These are phyloP conservation scores for Kodamaea neixiangensis DNA, from an alignment of 805 yeast genomes.

Conservation along the genomic window DNA sequence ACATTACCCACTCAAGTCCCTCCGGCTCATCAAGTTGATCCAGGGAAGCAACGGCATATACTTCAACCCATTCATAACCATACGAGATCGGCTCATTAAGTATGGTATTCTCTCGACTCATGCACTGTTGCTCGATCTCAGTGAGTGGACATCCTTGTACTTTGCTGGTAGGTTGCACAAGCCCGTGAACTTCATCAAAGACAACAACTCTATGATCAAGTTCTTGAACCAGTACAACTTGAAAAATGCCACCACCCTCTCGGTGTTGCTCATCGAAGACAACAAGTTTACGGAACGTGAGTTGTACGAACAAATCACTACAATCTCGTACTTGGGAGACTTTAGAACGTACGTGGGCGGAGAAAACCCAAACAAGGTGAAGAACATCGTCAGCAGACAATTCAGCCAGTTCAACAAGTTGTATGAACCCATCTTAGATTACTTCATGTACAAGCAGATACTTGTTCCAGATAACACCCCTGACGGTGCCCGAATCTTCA, in stretches of 20 bases:
- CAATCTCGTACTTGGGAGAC: conserved; percentile 86
- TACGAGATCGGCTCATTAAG: conserved; percentile 58
- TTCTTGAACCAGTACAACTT: conserved; percentile 76
- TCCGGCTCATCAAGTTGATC: conserved; percentile 41
- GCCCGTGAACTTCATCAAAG: conserved; percentile 78
- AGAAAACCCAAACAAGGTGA: conserved; percentile 87
- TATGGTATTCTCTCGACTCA: conserved; percentile 81
- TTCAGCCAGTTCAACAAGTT: conserved; percentile 64
- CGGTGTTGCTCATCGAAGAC: conserved; percentile 50
- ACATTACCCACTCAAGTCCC: conserved; percentile 66
- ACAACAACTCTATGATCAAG: conserved; percentile 56
- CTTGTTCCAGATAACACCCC: conserved; percentile 17
- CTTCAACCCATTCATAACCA: conserved; percentile 83
- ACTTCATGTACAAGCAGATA: conserved; percentile 22
- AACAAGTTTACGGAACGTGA: conserved; percentile 55
- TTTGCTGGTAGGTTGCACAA: conserved; percentile 92
- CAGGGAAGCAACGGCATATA: conserved; percentile 76
- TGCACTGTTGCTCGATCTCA: conserved; percentile 63
- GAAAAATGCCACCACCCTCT: conserved; percentile 72
- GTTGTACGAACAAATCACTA: conserved; percentile 75
- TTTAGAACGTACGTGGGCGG: conserved; percentile 83
- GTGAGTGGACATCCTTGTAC: conserved; percentile 85
- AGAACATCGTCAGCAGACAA: conserved; percentile 83
- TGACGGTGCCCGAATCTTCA: conserved; percentile 15
- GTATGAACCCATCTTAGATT: conserved; percentile 61